Percentiles rank a stretch among this genome's conserved stretches.
These are phyloP conservation scores for Fusarium staphyleae DNA, from an alignment of 2,329 filamentous ascomycete genomes.

Conservation along the genomic window DNA sequence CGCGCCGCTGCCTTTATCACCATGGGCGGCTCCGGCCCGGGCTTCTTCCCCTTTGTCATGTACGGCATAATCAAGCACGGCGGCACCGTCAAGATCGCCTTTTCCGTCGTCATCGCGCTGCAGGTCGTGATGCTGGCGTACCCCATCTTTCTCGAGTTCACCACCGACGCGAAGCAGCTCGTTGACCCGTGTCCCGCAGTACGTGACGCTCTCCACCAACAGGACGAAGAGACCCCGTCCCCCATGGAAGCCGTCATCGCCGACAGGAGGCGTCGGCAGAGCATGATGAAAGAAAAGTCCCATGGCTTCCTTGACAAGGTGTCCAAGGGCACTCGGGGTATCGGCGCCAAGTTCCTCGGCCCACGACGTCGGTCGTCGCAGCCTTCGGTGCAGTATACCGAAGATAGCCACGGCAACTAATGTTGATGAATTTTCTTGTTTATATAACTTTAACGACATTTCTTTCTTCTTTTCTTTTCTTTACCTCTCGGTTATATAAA, in stretches of 20 bases:
- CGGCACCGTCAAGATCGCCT: conserved; percentile 69
- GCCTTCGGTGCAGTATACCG: conserved; percentile 43
- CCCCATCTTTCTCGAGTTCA: conserved; percentile 56
- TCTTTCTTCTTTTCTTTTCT: conserved; percentile 3
- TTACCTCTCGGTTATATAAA: conserved; percentile 24
- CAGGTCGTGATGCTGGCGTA: conserved; percentile 57
- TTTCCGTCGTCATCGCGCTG: conserved; percentile 66
- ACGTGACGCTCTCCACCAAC: conserved; percentile 25
- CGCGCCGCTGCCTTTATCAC: conserved; percentile 79
- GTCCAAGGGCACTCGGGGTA: conserved; percentile 32
- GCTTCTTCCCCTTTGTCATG: conserved; percentile 76
- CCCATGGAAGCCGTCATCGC: conserved; percentile 25
- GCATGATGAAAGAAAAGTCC: conserved; percentile 26
- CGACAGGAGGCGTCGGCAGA: conserved; percentile 23
- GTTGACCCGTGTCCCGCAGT: conserved; percentile 47
- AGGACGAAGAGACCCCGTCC: conserved; percentile 35
- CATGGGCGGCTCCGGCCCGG: conserved; percentile 76
- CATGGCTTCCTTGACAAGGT: conserved; percentile 38
- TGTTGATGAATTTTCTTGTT: conserved; percentile 21
- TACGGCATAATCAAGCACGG: conserved; percentile 69
- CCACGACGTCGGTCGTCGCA: conserved; percentile 44
- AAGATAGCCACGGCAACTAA: conserved; percentile 36
- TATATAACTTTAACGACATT: conserved; percentile 5
- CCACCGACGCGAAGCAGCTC: conserved; percentile 55
- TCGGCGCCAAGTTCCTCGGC: conserved; percentile 39